Evolutionary conservation across 768 basidiomycete genomes (phyloP).

Genomic region (Trametes cubensis): DNA sequence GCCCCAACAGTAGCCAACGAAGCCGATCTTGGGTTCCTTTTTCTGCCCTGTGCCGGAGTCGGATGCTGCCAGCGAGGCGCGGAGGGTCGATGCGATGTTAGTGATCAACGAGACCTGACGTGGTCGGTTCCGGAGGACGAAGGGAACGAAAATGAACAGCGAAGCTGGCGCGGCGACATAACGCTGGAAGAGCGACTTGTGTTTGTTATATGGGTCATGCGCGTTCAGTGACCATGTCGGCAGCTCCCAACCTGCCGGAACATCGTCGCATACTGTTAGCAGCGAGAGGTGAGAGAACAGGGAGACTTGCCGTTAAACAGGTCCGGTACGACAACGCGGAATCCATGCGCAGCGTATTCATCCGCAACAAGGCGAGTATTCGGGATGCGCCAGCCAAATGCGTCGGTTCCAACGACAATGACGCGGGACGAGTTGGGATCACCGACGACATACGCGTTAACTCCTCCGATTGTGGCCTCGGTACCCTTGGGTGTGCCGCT

Average conservation of each 20-base stretch:
- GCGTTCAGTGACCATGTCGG: conserved; percentile 25
- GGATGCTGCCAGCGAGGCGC: not conserved
- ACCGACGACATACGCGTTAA: conserved; percentile 26
- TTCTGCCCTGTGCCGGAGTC: conserved; percentile 1
- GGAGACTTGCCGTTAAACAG: conserved; percentile 26
- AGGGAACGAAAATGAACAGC: conserved; percentile 25
- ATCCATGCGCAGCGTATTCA: conserved; percentile 26
- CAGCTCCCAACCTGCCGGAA: conserved; percentile 19
- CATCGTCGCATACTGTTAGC: not conserved
- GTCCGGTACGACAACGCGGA: conserved; percentile 28
- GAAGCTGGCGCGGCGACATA: conserved; percentile 16
- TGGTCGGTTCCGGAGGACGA: conserved; percentile 25
- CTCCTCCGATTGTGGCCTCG: conserved; percentile 23
- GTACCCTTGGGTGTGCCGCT: conserved; percentile 22
- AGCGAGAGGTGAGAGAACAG: too few relatives aligned
- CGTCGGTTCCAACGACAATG: conserved; percentile 25
- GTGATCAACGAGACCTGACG: conserved; percentile 20
- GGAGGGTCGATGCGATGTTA: conserved; percentile 12
- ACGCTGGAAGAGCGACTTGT: conserved; percentile 17
- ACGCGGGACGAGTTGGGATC: conserved; percentile 18
- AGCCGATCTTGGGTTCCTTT: conserved; percentile 20
- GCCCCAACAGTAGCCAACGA: conserved; percentile 29
- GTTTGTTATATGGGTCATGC: conserved; percentile 7
- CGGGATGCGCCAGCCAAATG: conserved; percentile 25
- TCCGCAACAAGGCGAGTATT: conserved; percentile 29